Evolutionary conservation across 805 yeast species (phyloP), one percentile per base, ranked within the genome.

Genomic region (Candida maltosa): DNA sequence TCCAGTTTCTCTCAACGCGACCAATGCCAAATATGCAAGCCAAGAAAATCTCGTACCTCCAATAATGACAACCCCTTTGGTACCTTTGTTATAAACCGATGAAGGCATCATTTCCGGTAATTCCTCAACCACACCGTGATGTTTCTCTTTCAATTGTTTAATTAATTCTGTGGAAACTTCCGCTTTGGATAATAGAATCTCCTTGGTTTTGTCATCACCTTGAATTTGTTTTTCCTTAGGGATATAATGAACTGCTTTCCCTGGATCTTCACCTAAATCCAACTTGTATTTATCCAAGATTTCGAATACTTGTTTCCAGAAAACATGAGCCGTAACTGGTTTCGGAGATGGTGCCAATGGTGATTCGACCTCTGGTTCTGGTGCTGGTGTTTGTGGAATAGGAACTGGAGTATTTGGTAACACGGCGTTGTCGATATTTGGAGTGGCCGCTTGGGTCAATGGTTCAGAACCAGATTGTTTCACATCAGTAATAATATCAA

Each of bases 11-110:
- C 73, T 49, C 14, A 65, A 39, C 8, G 62, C 40, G 6, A 57
- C 34, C 16, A 62, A 40, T 2, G 65, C 49, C 20, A 62, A 47
- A 35, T 60, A 60, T 2, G 65, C 47, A 3, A 62, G 43, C 69
- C 69, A 62, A 1, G 67, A 56, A 32, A 52, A 62, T 37, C 46
- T 47, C 3, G 54, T 56, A 5, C 69, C 69, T 3, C 69, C 69
- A 18, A 62, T 56, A 25, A 60, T 27, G 1, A 60, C 68, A 8
- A 61, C 45, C 25, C 69, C 69, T 22, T 34, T 47, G 1, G 59
- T 41, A 6, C 45, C 52, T 24, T 48, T 41, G 17, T 46, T 48
- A 34, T 51, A 60, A 2, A 52, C 44, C 0, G 48, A 20, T 16
- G 37, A 27, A 10, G 50, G 41, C 14, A 56, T 34, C 11, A 43